Evolutionary conservation across 345 rosid genomes (phyloP).

Genomic region (Moricandia moricandioides): DNA sequence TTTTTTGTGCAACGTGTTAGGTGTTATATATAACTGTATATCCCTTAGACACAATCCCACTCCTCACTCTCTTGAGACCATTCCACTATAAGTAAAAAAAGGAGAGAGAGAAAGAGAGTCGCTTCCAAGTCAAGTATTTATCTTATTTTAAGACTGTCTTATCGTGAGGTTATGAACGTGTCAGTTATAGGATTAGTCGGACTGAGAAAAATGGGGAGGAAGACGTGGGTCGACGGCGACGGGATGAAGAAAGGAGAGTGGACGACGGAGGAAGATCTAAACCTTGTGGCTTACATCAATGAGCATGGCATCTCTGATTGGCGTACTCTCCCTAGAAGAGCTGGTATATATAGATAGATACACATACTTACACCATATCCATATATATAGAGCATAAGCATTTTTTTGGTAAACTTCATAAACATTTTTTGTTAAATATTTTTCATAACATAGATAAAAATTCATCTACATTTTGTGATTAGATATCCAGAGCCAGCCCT

Average conservation of each 20-base stretch:
- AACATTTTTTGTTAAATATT: not conserved
- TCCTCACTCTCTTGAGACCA: not conserved
- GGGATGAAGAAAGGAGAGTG: slow-evolving; percentile 76
- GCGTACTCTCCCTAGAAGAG: slow-evolving; percentile 61
- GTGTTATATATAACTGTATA: not conserved
- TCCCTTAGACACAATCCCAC: not conserved
- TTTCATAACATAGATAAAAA: not conserved
- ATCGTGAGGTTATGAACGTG: slow-evolving; percentile 17
- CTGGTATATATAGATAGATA: slow-evolving; percentile 41
- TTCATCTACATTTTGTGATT: not conserved
- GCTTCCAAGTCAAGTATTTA: not conserved
- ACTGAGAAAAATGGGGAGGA: slow-evolving; percentile 27
- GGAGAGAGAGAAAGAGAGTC: not conserved
- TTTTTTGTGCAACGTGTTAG: too few relatives aligned
- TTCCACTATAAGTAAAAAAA: not conserved
- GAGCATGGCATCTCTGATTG: slow-evolving; percentile 61
- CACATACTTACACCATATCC: not conserved
- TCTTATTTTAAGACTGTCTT: not conserved
- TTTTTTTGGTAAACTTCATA: too few relatives aligned
- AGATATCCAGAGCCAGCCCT: too few relatives aligned
- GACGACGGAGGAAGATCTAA: slow-evolving; percentile 70
- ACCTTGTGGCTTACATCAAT: slow-evolving; percentile 49
- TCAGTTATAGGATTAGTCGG: not conserved
- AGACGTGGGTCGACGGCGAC: slow-evolving; percentile 26
- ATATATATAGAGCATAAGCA: too few relatives aligned